A percentile compares a stretch with the other conserved stretches of the same genome.
Conservation (phyloP, 2,329 filamentous ascomycete species). For the Apiospora pterosperma region DNA sequence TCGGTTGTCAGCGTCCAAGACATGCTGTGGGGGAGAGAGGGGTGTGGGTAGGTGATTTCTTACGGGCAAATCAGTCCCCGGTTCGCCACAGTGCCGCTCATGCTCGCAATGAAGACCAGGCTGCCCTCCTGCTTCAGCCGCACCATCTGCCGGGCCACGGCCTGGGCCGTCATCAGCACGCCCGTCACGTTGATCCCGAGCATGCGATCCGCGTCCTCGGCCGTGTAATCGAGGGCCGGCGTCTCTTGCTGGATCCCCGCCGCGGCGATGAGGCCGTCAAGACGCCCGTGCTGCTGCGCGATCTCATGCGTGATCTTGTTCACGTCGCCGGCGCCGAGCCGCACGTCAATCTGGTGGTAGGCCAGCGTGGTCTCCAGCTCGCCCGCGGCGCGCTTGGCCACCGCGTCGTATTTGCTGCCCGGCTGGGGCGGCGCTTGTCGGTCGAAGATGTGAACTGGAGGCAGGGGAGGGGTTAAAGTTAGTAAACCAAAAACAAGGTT, state of each 20-base stretch:
- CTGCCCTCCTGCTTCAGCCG: slow-evolving; percentile 55
- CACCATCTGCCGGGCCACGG: slow-evolving; percentile 75
- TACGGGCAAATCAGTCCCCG: slow-evolving; percentile 58
- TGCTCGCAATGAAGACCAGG: slow-evolving; percentile 66
- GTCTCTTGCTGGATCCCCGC: slow-evolving; percentile 80
- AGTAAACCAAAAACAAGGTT: not conserved
- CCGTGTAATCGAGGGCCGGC: slow-evolving; percentile 74
- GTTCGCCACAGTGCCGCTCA: slow-evolving; percentile 67
- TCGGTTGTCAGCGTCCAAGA: not conserved
- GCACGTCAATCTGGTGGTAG: slow-evolving; percentile 79
- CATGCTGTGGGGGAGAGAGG: not conserved
- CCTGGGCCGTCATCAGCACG: slow-evolving; percentile 80
- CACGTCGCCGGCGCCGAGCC: slow-evolving; percentile 60
- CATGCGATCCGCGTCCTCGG: slow-evolving; percentile 73
- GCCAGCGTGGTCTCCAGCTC: slow-evolving; percentile 66
- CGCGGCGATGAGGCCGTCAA: slow-evolving; percentile 75
- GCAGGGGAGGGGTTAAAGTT: not conserved
- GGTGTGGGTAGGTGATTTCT: slow-evolving; percentile 20
- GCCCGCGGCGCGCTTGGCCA: slow-evolving; percentile 60
- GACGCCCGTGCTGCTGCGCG: slow-evolving; percentile 62
- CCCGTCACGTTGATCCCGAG: slow-evolving; percentile 86
- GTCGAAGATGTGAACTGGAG: slow-evolving; percentile 64
- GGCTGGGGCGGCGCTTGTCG: slow-evolving; percentile 52
- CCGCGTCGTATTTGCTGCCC: slow-evolving; percentile 57
- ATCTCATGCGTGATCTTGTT: slow-evolving; percentile 68